Evolutionary conservation across 148 eudicot genomes (phyloP).

Genomic region (Cornus florida): DNA sequence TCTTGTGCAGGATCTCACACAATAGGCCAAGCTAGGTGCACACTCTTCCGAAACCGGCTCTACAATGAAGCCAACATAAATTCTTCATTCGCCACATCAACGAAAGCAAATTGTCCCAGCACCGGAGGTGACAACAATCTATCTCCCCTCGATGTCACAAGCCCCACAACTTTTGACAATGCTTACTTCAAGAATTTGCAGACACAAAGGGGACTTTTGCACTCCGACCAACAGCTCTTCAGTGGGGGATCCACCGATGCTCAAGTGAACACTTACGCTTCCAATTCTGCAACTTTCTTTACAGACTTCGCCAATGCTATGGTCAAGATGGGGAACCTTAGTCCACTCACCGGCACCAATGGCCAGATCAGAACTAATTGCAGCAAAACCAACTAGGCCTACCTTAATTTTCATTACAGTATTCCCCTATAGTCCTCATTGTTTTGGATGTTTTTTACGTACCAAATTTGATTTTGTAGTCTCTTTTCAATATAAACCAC

Average conservation of each 20-base stretch:
- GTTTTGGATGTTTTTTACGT: no score
- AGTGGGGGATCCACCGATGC: constrained; percentile 58
- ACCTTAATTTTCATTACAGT: no score
- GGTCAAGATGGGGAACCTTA: constrained; percentile 67
- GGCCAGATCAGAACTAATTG: constrained; percentile 69
- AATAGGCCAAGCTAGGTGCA: constrained; percentile 72
- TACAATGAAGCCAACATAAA: constrained; percentile 70
- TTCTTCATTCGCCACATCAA: constrained; percentile 39
- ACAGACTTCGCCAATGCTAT: constrained; percentile 53
- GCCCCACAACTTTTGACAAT: constrained; percentile 41
- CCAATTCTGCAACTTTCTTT: constrained; percentile 31
- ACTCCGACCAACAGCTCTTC: constrained; percentile 76
- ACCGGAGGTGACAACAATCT: constrained; percentile 47
- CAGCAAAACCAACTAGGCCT: constrained; percentile 38
- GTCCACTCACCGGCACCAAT: constrained; percentile 55
- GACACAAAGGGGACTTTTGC: constrained; percentile 57
- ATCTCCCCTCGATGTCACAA: constrained; percentile 47
- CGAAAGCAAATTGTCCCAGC: constrained; percentile 46
- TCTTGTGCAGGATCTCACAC: constrained; percentile 59
- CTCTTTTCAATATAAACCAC: no score
- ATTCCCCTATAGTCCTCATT: no score
- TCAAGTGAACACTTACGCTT: constrained; percentile 37
- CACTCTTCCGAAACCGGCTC: constrained; percentile 44
- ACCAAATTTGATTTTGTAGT: no score
- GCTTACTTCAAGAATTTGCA: constrained; percentile 55